Evolutionary conservation across 805 yeast genomes (phyloP).

Genomic region (Jamesozyma jinghongensis): DNA sequence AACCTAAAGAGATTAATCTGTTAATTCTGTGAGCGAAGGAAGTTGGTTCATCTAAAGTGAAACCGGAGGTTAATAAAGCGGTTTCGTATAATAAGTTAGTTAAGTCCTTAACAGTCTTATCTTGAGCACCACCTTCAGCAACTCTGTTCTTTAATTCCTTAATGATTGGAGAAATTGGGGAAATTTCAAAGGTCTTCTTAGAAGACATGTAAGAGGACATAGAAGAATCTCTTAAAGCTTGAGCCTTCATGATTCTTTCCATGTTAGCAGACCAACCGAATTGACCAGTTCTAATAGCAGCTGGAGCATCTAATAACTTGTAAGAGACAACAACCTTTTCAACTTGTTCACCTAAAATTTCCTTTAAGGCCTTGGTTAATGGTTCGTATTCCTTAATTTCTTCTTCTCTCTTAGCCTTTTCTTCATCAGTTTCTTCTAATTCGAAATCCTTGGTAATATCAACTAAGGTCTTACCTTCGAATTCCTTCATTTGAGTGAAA

Average conservation of each 20-base stretch:
- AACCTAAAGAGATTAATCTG: conserved; percentile 95
- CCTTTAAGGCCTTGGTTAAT: conserved; percentile 92
- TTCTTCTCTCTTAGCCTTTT: conserved; percentile 87
- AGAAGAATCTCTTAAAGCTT: conserved; percentile 96
- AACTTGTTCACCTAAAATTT: conserved; percentile 94
- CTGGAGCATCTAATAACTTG: conserved; percentile 96
- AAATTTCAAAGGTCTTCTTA: conserved; percentile 97
- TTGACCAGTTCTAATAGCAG: conserved; percentile 99
- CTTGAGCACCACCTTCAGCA: conserved; percentile 94
- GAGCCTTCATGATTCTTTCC: conserved; percentile 99
- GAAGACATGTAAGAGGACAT: conserved; percentile 99
- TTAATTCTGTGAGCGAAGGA: conserved; percentile 96
- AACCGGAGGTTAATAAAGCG: conserved; percentile 96
- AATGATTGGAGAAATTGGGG: conserved; percentile 93
- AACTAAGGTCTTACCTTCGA: conserved; percentile 97
- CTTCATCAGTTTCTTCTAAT: conserved; percentile 97
- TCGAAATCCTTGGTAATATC: conserved; percentile 99
- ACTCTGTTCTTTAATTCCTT: conserved; percentile 94
- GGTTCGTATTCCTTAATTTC: conserved; percentile 88
- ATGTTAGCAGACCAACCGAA: conserved; percentile 99
- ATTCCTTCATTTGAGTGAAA: conserved; percentile 98
- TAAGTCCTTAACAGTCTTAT: conserved; percentile 96
- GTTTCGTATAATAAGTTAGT: conserved; percentile 95
- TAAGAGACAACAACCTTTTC: conserved; percentile 98
- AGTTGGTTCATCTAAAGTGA: conserved; percentile 97